Base-by-base conservation (phyloP, 768 basidiomycete species). In the Mycena olivaceomarginata region DNA sequence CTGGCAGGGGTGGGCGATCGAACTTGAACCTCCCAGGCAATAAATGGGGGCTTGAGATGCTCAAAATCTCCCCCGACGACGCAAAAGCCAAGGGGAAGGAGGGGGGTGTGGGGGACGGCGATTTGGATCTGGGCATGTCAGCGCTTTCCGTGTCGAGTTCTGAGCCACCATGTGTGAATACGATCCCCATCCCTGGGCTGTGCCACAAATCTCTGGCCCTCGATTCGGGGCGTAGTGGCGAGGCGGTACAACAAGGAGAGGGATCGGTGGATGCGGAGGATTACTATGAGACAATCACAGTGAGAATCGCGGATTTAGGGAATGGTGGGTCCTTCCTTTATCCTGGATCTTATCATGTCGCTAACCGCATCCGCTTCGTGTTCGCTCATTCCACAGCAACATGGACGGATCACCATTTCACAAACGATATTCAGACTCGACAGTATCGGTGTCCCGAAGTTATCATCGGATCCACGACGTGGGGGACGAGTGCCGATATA, bases 371-470 rank as follows among this genome's bases (percentile, higher is more conserved):
- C 25, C 25, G 25, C 25, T 25, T 25, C n/a, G n/a, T n/a, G n/a
- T n/a, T n/a, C 25, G 41, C 4, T 20, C 46, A 70, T 46, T 73
- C 65, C 64, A 69, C 80, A 94, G 95, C 95, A 6, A 96, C 95
- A 0, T 96, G 95, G 95, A 92, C 92, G 45, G 96, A 98, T 82
- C 96, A 99, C 80, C 98, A 99, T 83, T 99, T 99, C 80, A 99
- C 98, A 45, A 98, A 99, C 85, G 98, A 99, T 82, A 99, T 99
- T 79, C 95, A 99, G 87, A 99, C 98, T 37, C 88, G 98, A 81
- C 98, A 99, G 82, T 99, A 99, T 84, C 93, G 98, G 22, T 97
- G 96, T 89, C 98, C 98, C 0, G 98, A 99, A 85, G 98, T 99
- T 74, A 97, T 99, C 63, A 89, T 99, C 1, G 98, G 98, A 59